These are phyloP conservation scores for Voacanga thouarsii DNA, from an alignment of 257 asterid species.

Conservation along the genomic window DNA sequence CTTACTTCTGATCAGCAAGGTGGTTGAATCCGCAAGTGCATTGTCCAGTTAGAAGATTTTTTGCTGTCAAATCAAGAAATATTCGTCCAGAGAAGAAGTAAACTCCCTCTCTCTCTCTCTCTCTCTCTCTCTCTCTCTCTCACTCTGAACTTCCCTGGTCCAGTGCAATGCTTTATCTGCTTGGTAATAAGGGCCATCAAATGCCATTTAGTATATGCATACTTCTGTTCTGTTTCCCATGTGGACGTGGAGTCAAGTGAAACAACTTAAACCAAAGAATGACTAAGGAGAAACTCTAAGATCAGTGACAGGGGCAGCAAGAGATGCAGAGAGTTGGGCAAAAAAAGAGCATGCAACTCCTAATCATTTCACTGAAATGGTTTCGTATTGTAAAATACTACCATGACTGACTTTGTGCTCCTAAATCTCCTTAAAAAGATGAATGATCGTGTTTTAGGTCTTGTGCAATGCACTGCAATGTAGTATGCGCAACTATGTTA, in stretches of 20 bases:
- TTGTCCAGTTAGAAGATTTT: slow-evolving; percentile 45
- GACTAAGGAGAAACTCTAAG: not conserved
- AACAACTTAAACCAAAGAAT: not conserved
- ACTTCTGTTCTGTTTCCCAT: not conserved
- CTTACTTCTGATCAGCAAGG: slow-evolving; percentile 39
- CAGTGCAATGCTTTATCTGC: not conserved
- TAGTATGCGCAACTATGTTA: not conserved
- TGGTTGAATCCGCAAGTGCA: slow-evolving; percentile 31
- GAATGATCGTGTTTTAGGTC: not conserved
- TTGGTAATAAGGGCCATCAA: not conserved
- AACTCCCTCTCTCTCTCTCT: slow-evolving; percentile 21
- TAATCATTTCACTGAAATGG: not conserved
- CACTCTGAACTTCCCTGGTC: not conserved
- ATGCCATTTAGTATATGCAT: not conserved
- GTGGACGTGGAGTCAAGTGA: not conserved
- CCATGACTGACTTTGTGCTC: not conserved
- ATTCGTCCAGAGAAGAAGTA: slow-evolving; percentile 65
- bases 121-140: not conserved
- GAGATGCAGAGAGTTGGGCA: not conserved
- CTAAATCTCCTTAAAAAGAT: not conserved
- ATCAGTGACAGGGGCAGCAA: not conserved
- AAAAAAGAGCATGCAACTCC: not conserved
- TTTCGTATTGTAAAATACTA: not conserved
- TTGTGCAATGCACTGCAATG: not conserved
- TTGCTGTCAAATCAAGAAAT: slow-evolving; percentile 54